Evolutionary conservation across 768 basidiomycete genomes (phyloP), one percentile per base, ranked within the genome.

Genomic region (Leccinellum rugosiceps): DNA sequence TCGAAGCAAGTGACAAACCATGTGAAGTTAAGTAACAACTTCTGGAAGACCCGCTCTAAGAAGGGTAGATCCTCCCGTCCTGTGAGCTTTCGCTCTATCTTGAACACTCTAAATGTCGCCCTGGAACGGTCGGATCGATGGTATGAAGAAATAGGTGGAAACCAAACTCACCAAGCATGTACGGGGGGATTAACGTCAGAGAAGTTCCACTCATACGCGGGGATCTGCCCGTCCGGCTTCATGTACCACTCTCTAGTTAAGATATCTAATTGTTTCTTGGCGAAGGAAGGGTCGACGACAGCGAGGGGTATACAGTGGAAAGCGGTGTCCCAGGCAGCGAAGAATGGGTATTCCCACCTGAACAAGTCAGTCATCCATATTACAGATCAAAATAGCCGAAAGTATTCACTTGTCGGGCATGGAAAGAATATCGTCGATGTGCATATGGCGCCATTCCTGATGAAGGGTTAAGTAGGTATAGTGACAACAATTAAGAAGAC

Each of bases 121-220:
- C 89, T 90, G 57, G 3, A 10, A 5, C 46, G 35, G 41, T 31
- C 53, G 53, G 17, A 53, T 63, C 47, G 55, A 52, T 23, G 17
- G 23, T 32, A 25, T 5, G 30, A 34, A 19, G 7, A 43, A n/a
- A 34, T 21, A 28, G 48, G 19, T 25, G 21, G 28, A 30, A 48
- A 31, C 41, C 8, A 38, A 17, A 66, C 78, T 53, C 64, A 87
- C 94, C 97, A 99, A 9, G 97, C 97, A 74, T 99, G 97, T 3
- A 99, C 97, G 13, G 97, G 97, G 9, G 97, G 97, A 71, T 99
- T 98, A 61, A 98, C 97, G 70, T 99, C 97, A 50, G 88, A 84
- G 66, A 97, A 98, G 70, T 99, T 98, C 97, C 97, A 99, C 72
- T 99, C 97, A 72, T 98, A 99, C 0, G 97, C 97, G 3, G 97